phyloP scores from a whole-genome alignment of 805 yeast species.

The Zygosaccharomyces bailii region DNA sequence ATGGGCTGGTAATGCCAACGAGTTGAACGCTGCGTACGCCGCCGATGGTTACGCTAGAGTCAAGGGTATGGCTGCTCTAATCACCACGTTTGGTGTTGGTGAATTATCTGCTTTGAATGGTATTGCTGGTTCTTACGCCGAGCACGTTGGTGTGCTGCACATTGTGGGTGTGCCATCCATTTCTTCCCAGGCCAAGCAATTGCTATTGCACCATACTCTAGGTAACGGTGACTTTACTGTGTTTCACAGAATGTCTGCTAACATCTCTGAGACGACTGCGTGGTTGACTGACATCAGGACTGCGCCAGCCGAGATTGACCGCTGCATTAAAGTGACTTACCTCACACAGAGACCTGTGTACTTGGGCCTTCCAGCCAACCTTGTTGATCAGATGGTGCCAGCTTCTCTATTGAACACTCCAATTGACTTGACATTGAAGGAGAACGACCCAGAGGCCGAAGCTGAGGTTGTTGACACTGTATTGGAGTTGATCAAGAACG shows the following conservation, averaged over 20 bases:
- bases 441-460: constrained; percentile 61
- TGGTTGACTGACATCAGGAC: constrained; percentile 58
- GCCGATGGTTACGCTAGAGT: constrained; percentile 87
- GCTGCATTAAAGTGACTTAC: constrained; percentile 68
- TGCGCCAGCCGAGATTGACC: constrained; percentile 71
- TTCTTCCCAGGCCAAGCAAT: constrained; percentile 66
- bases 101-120: constrained; percentile 82
- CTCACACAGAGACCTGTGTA: constrained; percentile 76
- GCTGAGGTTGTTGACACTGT: constrained; percentile 56
- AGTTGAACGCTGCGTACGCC: constrained; percentile 77
- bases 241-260: constrained; percentile 73
- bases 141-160: constrained; percentile 81
- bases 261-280: constrained; percentile 64
- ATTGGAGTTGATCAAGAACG: constrained; percentile 48
- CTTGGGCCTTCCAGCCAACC: constrained; percentile 77
- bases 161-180: constrained; percentile 84
- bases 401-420: constrained; percentile 57
- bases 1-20: constrained; percentile 92
- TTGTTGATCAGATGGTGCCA: constrained; percentile 63
- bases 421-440: constrained; percentile 54
- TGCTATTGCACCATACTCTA: constrained; percentile 76
- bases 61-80: constrained; percentile 67
- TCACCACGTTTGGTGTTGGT: constrained; percentile 91
- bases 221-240: constrained; percentile 81
- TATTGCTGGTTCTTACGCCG: constrained; percentile 85